A percentile compares a stretch with the other conserved stretches of the same genome.
Conservation (phyloP, 2,329 filamentous ascomycete genomes). For the Fusarium sp. region DNA sequence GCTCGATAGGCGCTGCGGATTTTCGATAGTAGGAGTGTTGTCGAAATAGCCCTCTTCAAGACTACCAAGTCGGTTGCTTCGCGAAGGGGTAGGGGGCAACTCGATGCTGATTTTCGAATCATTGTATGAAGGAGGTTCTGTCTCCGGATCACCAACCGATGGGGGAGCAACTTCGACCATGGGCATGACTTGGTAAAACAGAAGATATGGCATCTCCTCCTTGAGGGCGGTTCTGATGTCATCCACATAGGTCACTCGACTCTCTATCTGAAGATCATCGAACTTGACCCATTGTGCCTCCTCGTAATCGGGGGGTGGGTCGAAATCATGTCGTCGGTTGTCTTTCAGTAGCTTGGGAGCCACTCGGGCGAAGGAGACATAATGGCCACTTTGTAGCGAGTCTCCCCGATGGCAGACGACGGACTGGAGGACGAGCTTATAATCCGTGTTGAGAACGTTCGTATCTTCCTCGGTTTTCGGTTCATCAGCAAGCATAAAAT, state of each 20-base stretch:
- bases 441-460: constrained; percentile 83
- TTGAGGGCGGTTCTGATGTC: constrained; percentile 81
- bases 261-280: constrained; percentile 80
- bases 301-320: constrained; percentile 73
- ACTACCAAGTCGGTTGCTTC: constrained; percentile 33
- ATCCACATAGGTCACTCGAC: constrained; percentile 80
- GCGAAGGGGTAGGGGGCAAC: constrained; percentile 46
- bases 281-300: constrained; percentile 89
- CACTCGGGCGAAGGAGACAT: constrained; percentile 85
- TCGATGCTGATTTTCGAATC: constrained; percentile 61
- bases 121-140: constrained; percentile 70
- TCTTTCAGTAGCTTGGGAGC: constrained; percentile 72
- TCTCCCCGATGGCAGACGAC: constrained; percentile 92
- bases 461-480: constrained; percentile 67
- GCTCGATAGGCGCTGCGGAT: constrained; percentile 42
- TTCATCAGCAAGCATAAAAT: constrained; percentile 86
- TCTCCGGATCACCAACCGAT: constrained; percentile 61
- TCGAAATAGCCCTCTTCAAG: constrained; percentile 48
- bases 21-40: constrained; percentile 41
- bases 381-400: constrained; percentile 89
- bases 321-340: constrained; percentile 66
- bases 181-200: constrained; percentile 95
- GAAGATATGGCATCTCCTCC: constrained; percentile 90
- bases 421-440: constrained; percentile 91
- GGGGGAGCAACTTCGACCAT: constrained; percentile 75